Evolutionary conservation across 2,329 filamentous ascomycete genomes (phyloP), one percentile per base, ranked within the genome.

Genomic region (Huntiella decipiens): DNA sequence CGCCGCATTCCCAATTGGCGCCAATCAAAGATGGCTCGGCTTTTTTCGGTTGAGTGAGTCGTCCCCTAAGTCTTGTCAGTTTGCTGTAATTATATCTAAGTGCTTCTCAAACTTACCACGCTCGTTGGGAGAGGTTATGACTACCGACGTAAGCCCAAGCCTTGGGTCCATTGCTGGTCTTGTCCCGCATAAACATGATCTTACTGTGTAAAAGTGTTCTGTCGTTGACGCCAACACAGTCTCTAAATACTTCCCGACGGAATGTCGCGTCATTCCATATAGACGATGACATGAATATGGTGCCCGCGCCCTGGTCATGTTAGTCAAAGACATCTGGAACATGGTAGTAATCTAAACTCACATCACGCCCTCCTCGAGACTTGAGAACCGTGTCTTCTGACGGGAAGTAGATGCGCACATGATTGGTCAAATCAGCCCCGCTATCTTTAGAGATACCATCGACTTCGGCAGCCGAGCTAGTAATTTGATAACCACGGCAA

Each of bases 1-100:
- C 82, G 33, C 91, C 91, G 56, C 86, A 94, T 62, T 96, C 91
- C 87, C 88, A 96, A 59, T 96, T 98, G 46, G 82, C 77, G 60
- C 82, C 86, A 51, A 73, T 86, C 51, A 96, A 67, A 59, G 85
- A 93, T 10, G 76, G 73, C 51, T 51, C 78, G 78, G 74, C 79
- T 5, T 59, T 62, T 53, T 71, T 75, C 54, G 92, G 79, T 55
- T 77, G 77, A 45, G 78, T 73, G 28, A 94, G 62, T 40, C 77
- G 77, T 16, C 88, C 91, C 88, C 81, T 84, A 52, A 7, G 37
- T 10, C 7, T 12, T 19, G 31, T 19, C 13, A 16, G 19, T 16
- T 16, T 15, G 5, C 36, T 10, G 15, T 31, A 15, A 28, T 4
- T 19, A 31, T 16, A 13, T 13, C 5, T 10, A 19, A 16, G 13